Evolutionary conservation across 805 yeast species (phyloP).

Genomic region (Pichia manshurica): DNA sequence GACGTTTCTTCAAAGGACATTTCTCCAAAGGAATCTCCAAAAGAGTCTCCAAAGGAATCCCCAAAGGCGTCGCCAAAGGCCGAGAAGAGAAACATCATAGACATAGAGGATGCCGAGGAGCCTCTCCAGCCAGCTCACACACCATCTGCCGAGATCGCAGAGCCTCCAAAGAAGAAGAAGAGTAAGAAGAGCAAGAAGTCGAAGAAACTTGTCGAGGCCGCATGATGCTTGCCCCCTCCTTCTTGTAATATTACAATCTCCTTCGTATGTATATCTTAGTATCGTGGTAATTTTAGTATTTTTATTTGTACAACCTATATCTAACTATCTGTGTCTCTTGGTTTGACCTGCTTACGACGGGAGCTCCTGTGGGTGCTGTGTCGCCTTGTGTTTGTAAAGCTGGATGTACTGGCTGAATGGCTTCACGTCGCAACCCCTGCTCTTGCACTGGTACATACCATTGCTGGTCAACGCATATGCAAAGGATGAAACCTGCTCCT

Average conservation of each 20-base stretch:
- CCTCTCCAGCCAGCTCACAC: neutral
- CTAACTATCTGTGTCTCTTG: too few species aligned
- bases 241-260: too few species aligned
- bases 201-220: constrained; percentile 1
- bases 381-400: constrained; percentile 5
- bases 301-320: neutral
- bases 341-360: neutral
- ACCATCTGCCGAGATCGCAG: neutral
- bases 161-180: constrained; percentile 48
- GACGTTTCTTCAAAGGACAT: neutral
- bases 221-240: neutral
- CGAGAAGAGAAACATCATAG: neutral
- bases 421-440: neutral
- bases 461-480: neutral
- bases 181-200: constrained; percentile 30
- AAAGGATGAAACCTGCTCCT: constrained; percentile 2
- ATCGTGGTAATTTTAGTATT: neutral
- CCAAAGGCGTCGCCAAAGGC: neutral
- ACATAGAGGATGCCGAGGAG: neutral
- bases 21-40: neutral
- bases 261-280: neutral
- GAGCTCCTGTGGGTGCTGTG: constrained; percentile 9
- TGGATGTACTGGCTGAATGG: constrained; percentile 7
- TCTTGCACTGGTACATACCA: constrained; percentile 2
- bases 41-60: neutral